Percentiles rank a stretch among this genome's conserved stretches.
phyloP scores from a whole-genome alignment of 176 grass and related monocot genomes.

The Melocanna baccifera region DNA sequence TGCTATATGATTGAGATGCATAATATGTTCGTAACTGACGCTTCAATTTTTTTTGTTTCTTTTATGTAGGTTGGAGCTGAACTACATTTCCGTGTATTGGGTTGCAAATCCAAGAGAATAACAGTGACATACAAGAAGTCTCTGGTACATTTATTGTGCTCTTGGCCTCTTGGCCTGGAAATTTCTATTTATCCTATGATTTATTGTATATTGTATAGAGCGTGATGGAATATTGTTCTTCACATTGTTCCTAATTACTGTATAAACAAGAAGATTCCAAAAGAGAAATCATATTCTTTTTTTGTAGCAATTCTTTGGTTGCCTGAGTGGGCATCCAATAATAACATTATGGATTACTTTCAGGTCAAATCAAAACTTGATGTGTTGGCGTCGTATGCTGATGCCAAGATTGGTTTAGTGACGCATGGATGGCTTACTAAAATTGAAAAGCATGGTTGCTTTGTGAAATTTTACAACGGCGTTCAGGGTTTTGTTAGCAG shows the following conservation, averaged over 20 bases:
- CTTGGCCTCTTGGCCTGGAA: not conserved
- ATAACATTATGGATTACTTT: constrained; percentile 4
- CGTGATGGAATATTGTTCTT: not conserved
- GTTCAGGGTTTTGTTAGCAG: constrained; percentile 90
- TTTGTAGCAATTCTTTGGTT: constrained; percentile 7
- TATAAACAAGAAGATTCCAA: not conserved
- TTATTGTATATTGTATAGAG: not conserved
- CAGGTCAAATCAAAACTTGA: constrained; percentile 97
- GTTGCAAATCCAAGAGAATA: constrained; percentile 96
- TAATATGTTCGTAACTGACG: constrained; percentile 15
- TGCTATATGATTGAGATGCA: constrained; percentile 17
- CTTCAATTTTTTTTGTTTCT: constrained; percentile 10
- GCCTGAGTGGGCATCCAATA: not conserved
- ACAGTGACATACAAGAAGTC: constrained; percentile 95
- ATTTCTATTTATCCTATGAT: not conserved
- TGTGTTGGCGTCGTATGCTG: constrained; percentile 72
- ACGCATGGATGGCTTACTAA: constrained; percentile 94
- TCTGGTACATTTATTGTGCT: constrained; percentile 53
- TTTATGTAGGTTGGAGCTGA: constrained; percentile 74
- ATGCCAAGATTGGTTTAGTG: constrained; percentile 82
- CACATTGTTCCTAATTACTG: not conserved
- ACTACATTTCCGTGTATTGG: constrained; percentile 83
- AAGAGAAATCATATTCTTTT: not conserved
- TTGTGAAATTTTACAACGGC: constrained; percentile 89
- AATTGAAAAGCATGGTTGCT: constrained; percentile 96